A percentile compares a stretch with the other conserved stretches of the same genome.
phyloP scores from a whole-genome alignment of 768 basidiomycete species.

The Leccinum longicurvipes region DNA sequence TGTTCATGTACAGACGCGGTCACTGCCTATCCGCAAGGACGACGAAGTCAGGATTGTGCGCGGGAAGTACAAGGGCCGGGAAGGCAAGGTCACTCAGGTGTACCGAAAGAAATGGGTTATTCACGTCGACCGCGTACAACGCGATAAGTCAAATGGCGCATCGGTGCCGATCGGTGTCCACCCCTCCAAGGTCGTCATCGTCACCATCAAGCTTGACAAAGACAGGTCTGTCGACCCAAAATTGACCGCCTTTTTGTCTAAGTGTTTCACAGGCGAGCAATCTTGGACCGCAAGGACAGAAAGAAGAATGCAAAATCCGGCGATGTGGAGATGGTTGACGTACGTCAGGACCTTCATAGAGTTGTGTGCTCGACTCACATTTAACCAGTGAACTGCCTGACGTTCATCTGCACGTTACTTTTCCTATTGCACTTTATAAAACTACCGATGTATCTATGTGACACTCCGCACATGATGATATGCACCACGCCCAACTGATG shows the following conservation, averaged over 20 bases:
- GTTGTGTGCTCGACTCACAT: constrained; percentile 11
- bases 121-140: constrained; percentile 95
- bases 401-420: constrained; percentile 9
- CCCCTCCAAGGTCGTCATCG: constrained; percentile 95
- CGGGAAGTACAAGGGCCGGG: constrained; percentile 97
- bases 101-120: constrained; percentile 99
- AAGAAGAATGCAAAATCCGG: constrained; percentile 56
- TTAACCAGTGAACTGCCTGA: constrained; percentile 22
- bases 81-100: constrained; percentile 97
- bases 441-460: constrained; percentile 66
- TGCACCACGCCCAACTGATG: constrained; percentile 42
- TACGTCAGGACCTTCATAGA: constrained; percentile 39
- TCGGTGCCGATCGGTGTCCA: constrained; percentile 92
- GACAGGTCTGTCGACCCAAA: constrained; percentile 53
- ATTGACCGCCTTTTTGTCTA: neutral
- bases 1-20: constrained; percentile 59
- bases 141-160: constrained; percentile 97
- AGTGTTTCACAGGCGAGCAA: constrained; percentile 58
- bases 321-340: constrained; percentile 80
- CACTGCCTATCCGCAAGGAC: constrained; percentile 94
- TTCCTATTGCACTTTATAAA: constrained; percentile 38
- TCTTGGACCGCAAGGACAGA: constrained; percentile 82
- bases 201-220: constrained; percentile 89
- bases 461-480: constrained; percentile 50
- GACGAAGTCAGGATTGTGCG: constrained; percentile 97